A percentile compares a stretch with the other conserved stretches of the same genome.
Conservation (phyloP, 176 grass and related monocot species). For the Elaeis guineensis region DNA sequence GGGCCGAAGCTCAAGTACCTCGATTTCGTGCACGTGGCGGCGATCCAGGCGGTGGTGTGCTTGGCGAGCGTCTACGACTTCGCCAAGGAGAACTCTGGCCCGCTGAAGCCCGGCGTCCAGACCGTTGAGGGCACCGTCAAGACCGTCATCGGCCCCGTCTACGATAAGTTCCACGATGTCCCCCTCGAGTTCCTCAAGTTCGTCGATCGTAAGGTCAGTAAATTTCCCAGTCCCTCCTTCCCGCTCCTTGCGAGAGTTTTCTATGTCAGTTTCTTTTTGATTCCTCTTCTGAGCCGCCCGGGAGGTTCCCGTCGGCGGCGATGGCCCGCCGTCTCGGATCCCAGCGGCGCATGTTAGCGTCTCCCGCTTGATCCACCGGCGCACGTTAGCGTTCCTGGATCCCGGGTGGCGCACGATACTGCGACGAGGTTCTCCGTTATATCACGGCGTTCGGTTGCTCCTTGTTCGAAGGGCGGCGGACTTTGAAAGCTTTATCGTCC, state of each 20-base stretch:
- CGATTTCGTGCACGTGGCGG: slow-evolving; percentile 44
- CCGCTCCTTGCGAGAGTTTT: background rate
- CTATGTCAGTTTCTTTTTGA: too few species aligned
- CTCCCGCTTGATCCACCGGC: too few species aligned
- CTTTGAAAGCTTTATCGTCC: too few species aligned
- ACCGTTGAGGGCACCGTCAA: slow-evolving; percentile 55
- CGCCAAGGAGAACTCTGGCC: slow-evolving; percentile 72
- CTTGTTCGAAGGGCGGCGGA: too few species aligned
- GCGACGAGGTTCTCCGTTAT: too few species aligned
- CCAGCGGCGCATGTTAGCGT: too few species aligned
- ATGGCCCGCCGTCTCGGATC: too few species aligned
- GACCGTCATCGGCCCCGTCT: slow-evolving; percentile 44
- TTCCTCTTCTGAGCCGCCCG: too few species aligned
- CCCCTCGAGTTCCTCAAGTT: slow-evolving; percentile 65
- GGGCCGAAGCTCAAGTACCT: slow-evolving; percentile 48
- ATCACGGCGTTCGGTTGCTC: too few species aligned
- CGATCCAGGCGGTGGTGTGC: slow-evolving; percentile 41
- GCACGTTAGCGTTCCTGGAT: too few species aligned
- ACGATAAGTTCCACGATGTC: slow-evolving; percentile 31
- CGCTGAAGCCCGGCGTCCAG: slow-evolving; percentile 51
- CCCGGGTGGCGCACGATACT: too few species aligned
- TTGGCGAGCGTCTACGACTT: slow-evolving; percentile 43
- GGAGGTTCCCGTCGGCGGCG: too few species aligned
- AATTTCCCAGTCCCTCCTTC: background rate
- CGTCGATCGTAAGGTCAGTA: slow-evolving; percentile 59